Evolutionary conservation across 495 filamentous ascomycete species (phyloP), one percentile per base, ranked within the genome.

Genomic region (Xylaria bambusicola): DNA sequence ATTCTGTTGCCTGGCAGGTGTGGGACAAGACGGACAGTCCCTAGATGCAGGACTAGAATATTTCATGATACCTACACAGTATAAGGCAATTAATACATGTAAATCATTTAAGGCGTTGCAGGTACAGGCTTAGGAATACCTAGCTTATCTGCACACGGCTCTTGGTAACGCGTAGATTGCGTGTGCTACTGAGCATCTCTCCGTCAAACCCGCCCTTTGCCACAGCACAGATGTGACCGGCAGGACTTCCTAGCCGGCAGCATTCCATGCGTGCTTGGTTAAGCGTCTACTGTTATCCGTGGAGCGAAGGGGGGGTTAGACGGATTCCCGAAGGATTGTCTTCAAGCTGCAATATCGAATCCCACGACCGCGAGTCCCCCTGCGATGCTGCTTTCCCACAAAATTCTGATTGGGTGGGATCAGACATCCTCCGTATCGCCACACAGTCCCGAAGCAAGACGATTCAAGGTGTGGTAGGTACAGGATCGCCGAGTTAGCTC

Each of bases 1-100:
- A 20, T 44, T 31, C 36, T 54, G 24, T 26, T 54, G 38, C 36
- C 38, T 54, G 24, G 38, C 38, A n/a, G 24, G 17, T 31, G n/a
- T n/a, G n/a, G n/a, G n/a, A n/a, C n/a, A n/a, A n/a, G n/a, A n/a
- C n/a, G n/a, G n/a, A n/a, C n/a, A n/a, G n/a, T n/a, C n/a, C n/a
- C n/a, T n/a, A n/a, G n/a, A n/a, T n/a, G n/a, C n/a, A n/a, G n/a
- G n/a, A n/a, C n/a, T n/a, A n/a, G n/a, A n/a, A n/a, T n/a, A n/a
- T n/a, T n/a, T n/a, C n/a, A n/a, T n/a, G n/a, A n/a, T n/a, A n/a
- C n/a, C n/a, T n/a, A n/a, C n/a, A n/a, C n/a, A n/a, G n/a, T n/a
- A n/a, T n/a, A n/a, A n/a, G n/a, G n/a, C n/a, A n/a, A n/a, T n/a
- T n/a, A n/a, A n/a, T n/a, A n/a, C n/a, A n/a, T n/a, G n/a, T n/a